A percentile compares a stretch with the other conserved stretches of the same genome.
phyloP scores from a whole-genome alignment of 306 rosid genomes.

The Cyclanthera cordifolia region DNA sequence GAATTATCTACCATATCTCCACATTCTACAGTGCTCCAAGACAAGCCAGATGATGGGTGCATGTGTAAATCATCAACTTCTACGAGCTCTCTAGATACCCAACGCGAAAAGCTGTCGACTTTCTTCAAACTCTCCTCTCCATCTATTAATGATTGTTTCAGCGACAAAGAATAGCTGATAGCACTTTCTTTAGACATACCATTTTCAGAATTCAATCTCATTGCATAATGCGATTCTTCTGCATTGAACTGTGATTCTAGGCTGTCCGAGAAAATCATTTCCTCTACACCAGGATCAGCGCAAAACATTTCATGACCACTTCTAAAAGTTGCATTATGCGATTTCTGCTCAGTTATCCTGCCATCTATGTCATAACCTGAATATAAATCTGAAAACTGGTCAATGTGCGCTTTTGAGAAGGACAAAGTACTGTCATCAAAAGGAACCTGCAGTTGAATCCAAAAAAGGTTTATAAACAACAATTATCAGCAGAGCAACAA shows the following conservation, averaged over 20 bases:
- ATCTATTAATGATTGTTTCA: conserved; percentile 46
- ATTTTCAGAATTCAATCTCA: conserved; percentile 24
- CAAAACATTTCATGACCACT: conserved; percentile 18
- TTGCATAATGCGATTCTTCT: conserved; percentile 23
- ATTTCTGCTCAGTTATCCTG: conserved; percentile 24
- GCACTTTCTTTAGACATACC: conserved; percentile 38
- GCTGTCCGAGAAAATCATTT: conserved; percentile 27
- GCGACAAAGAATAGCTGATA: conserved; percentile 32
- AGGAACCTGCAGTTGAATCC: conserved; percentile 36
- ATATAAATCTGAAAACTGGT: conserved; percentile 41
- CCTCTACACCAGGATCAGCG: conserved; percentile 27
- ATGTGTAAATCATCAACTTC: conserved; percentile 67
- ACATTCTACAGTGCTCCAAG: conserved; percentile 69
- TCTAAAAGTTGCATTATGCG: conserved; percentile 24
- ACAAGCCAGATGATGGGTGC: conserved; percentile 67
- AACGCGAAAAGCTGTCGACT: conserved; percentile 84
- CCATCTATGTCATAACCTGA: conserved; percentile 25
- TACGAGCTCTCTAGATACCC: conserved; percentile 61
- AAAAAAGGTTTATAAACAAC: conserved; percentile 19
- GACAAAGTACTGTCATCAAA: conserved; percentile 37
- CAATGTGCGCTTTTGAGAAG: conserved; percentile 30
- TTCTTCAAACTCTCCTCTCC: conserved; percentile 67
- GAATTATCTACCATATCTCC: conserved; percentile 51
- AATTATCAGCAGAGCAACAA: not conserved
- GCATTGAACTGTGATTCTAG: conserved; percentile 26